Base-by-base conservation (phyloP, 2,329 filamentous ascomycete species). In the Leptoxyphium fumago region DNA sequence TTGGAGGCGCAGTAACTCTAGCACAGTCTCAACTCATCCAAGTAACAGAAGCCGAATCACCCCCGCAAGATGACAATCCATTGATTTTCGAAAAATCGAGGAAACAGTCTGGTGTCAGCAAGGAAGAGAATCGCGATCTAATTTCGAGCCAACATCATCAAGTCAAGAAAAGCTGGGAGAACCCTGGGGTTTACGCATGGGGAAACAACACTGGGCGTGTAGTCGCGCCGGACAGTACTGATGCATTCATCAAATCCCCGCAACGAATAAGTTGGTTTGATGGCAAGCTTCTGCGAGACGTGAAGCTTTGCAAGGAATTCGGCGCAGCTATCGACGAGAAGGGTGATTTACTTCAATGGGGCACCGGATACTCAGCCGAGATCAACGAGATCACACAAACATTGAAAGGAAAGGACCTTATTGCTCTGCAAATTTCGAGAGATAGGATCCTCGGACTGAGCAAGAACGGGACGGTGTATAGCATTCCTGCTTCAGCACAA, bases 281-380 rank as follows among this genome's bases (percentile, higher is more conserved):
- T 56, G 83, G 82, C 28, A 77, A 85, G 62, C 63, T 95, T 13
- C 69, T 98, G 38, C 75, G 89, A 41, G 91, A 95, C 59, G 69
- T 96, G 50, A 94, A 94, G 66, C 66, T 96, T 41, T 84, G 87
- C 46, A 73, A 77, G 43, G 76, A 77, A 36, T 88, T 93, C 59
- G 91, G 85, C 8, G 89, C 80, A 3, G 91, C 91, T 9, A 80
- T 96, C 36, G 82, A 80, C 4, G 88, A 95, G 60, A 79, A 81
- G 49, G 91, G 91, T 3, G 83, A 96, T 59, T 63, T 98, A 39
- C 70, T 95, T 10, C 88, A 96, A 65, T 98, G 91, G 91, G 91
- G 91, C 1, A 72, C 72, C 2, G 84, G 73, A 2, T 95, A 82
- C 59, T 82, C 81, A 6, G 71, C 74, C 44, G 71, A 76, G 4